A percentile compares a stretch with the other conserved stretches of the same genome.
Evolutionary conservation across 2,329 filamentous ascomycete species (phyloP).

Genomic region (Ophiocordyceps camponoti-rufipedis): DNA sequence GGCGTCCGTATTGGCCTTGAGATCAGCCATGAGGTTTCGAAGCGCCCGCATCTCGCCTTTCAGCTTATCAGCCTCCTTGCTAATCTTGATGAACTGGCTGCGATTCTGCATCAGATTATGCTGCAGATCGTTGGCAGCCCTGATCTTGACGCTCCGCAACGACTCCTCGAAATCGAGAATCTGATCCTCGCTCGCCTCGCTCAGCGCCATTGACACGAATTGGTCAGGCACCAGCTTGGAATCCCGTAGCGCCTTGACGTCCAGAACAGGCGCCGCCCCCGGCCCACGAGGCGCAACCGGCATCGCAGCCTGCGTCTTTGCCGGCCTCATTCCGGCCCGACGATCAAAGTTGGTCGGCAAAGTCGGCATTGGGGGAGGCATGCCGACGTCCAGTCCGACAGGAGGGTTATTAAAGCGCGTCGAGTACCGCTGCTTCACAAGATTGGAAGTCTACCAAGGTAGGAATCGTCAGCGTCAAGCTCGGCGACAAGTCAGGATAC

Average conservation of each 20-base stretch:
- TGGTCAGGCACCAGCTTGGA: slow-evolving; percentile 64
- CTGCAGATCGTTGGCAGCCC: slow-evolving; percentile 70
- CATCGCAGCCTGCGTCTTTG: neutral
- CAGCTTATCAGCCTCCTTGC: slow-evolving; percentile 94
- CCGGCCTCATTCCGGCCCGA: slow-evolving; percentile 10
- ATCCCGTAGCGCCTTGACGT: slow-evolving; percentile 62
- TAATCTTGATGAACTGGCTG: slow-evolving; percentile 97
- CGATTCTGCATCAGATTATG: slow-evolving; percentile 95
- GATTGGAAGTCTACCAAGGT: slow-evolving; percentile 43
- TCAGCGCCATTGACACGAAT: slow-evolving; percentile 55
- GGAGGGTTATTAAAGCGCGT: slow-evolving; percentile 72
- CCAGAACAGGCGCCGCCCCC: slow-evolving; percentile 45
- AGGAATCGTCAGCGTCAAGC: slow-evolving; percentile 4
- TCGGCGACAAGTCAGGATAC: neutral
- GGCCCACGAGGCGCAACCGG: slow-evolving; percentile 32
- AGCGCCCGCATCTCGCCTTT: slow-evolving; percentile 91
- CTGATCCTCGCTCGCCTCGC: slow-evolving; percentile 74
- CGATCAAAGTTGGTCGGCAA: slow-evolving; percentile 34
- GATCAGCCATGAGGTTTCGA: slow-evolving; percentile 76
- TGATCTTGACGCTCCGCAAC: slow-evolving; percentile 57
- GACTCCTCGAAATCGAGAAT: slow-evolving; percentile 66
- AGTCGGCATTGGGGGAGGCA: slow-evolving; percentile 46
- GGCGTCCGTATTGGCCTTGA: slow-evolving; percentile 60
- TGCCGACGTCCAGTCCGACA: slow-evolving; percentile 42
- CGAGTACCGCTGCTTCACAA: slow-evolving; percentile 90